Percentiles rank a stretch among this genome's conserved stretches.
Conservation (phyloP, 306 rosid species). For the Inga oerstediana region DNA sequence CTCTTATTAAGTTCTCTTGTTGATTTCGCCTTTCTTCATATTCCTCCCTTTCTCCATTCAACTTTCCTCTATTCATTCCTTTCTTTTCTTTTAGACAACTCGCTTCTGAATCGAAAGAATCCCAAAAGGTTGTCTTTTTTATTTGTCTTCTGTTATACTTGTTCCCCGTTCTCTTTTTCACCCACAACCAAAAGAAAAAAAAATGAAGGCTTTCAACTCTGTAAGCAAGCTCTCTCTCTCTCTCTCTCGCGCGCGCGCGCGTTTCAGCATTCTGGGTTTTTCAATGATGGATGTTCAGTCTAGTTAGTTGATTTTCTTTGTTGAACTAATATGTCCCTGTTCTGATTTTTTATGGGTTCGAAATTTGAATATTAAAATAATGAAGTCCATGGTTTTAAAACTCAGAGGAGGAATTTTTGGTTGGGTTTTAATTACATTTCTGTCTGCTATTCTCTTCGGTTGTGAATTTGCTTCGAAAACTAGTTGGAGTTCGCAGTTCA, state of each 20-base stretch:
- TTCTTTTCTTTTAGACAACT: conserved; percentile 40
- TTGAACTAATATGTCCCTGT: not conserved
- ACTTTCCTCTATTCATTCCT: conserved; percentile 38
- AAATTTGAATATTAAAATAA: not conserved
- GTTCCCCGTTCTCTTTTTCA: conserved; percentile 20
- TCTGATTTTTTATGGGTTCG: not conserved
- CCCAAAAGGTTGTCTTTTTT: not conserved
- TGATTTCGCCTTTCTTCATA: not conserved
- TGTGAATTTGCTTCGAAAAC: not conserved
- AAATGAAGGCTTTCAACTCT: conserved; percentile 49
- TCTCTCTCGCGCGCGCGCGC: not conserved
- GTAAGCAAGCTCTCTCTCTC: conserved; percentile 31
- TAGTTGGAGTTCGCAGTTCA: conserved; percentile 2
- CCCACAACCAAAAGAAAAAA: not conserved
- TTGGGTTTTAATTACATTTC: conserved; percentile 10
- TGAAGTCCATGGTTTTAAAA: not conserved
- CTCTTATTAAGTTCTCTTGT: not conserved
- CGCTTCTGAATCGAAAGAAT: conserved; percentile 18
- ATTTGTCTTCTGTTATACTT: conserved; percentile 6
- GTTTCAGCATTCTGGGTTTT: conserved; percentile 2
- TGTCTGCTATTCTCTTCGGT: not conserved
- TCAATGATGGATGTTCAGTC: not conserved
- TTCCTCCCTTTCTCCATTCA: conserved; percentile 39
- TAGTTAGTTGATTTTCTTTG: not conserved
- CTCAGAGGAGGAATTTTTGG: not conserved